Base-by-base conservation (phyloP, 108 stramenopile species). In the Cylindrotheca closterium region DNA sequence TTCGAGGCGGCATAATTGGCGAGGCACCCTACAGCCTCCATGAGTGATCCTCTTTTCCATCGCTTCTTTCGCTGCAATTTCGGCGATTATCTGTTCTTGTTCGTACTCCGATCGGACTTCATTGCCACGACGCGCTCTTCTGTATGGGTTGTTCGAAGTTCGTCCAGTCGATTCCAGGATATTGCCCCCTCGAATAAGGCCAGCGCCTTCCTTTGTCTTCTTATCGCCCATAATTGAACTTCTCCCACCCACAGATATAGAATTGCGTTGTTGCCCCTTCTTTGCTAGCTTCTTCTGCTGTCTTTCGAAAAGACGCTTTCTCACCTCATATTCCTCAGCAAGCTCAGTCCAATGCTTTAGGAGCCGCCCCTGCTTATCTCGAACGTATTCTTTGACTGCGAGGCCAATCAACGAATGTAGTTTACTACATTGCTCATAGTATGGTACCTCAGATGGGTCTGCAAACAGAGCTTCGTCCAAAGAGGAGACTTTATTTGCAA, bases 11-110 rank as follows among this genome's bases (percentile, higher is more conserved):
- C 74, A 58, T 17, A 75, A 67, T 49, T 94, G 92, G 3, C 77
- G 80, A 17, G 89, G 87, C n/a, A 85, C 29, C 23, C 80, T 79
- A 42, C 75, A 89, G 2, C 89, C 89, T 29, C 92, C 92, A 42
- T 84, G 80, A 18, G 82, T 78, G 49, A 94, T 94, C 19, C 87
- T 65, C 37, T 84, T 87, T 60, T 94, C 92, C 87, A 91, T 87
- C 22, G 85, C 83, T 65, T 90, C 92, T 47, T 89, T 86, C 3
- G 89, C 92, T 8, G 92, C 86, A 47, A 94, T 75, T 53, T 94
- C 86, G 22, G 87, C 87, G 63, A 94, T 94, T 19, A 91, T 91
- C 57, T 94, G 92, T 55, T 94, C 92, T 62, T 91, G 92, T 63
- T 94, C 92, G 67, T 94, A 94, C 47, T 94, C 92, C 27, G 80